Evolutionary conservation across 345 rosid species (phyloP).

Genomic region (Boechera divaricarpa): DNA sequence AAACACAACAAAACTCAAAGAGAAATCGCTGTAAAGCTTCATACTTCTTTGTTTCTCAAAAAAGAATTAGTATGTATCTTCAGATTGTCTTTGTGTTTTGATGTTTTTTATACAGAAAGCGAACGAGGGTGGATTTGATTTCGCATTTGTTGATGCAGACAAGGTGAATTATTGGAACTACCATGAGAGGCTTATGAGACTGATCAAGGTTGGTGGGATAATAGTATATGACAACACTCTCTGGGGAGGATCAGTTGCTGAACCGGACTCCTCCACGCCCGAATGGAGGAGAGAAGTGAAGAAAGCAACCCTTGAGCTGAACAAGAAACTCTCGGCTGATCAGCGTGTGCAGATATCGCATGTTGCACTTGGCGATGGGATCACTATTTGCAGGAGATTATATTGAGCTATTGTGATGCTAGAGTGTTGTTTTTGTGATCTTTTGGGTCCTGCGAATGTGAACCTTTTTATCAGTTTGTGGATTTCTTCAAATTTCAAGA

Average conservation of each 20-base stretch:
- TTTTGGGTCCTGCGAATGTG: background rate
- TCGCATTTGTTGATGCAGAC: constrained; percentile 67
- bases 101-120: constrained; percentile 41
- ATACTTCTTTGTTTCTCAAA: background rate
- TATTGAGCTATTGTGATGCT: constrained; percentile 26
- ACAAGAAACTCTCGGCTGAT: constrained; percentile 55
- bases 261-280: constrained; percentile 41
- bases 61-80: background rate
- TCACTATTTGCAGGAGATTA: constrained; percentile 57
- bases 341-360: constrained; percentile 58
- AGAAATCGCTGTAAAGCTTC: constrained; percentile 31
- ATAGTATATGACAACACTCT: constrained; percentile 64
- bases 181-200: constrained; percentile 64
- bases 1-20: too few species aligned
- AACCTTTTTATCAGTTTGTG: background rate
- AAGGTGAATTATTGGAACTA: constrained; percentile 54
- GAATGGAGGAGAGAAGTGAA: constrained; percentile 23
- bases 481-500: background rate
- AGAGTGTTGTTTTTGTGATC: background rate
- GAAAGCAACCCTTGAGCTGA: constrained; percentile 46
- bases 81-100: constrained; percentile 10
- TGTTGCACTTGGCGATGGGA: constrained; percentile 60
- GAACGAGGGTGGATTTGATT: constrained; percentile 54
- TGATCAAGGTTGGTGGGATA: constrained; percentile 64
- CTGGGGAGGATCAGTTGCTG: constrained; percentile 57